These are phyloP conservation scores for Ilyonectria sp. DNA, from an alignment of 2,329 filamentous ascomycete species.

Conservation along the genomic window DNA sequence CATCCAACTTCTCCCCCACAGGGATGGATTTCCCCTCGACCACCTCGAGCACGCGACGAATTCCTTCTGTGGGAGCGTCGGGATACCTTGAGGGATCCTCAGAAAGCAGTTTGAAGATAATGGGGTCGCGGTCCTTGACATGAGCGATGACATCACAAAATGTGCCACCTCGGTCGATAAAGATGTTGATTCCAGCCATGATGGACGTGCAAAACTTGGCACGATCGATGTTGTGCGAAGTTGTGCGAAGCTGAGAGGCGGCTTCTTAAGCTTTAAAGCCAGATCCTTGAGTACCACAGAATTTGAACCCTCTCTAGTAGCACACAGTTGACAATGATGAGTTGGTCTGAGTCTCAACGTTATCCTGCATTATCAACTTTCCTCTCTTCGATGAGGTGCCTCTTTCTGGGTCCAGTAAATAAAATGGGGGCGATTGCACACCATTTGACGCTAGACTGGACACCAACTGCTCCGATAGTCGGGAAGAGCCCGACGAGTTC, in stretches of 20 bases:
- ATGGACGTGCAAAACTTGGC: background rate
- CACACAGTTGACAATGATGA: background rate
- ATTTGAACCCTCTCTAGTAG: background rate
- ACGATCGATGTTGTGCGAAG: background rate
- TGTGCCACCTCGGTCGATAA: constrained; percentile 77
- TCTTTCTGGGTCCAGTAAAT: no score
- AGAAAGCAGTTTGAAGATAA: constrained; percentile 82
- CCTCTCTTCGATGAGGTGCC: background rate
- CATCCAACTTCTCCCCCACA: constrained; percentile 50
- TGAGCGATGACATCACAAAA: constrained; percentile 81
- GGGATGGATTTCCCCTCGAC: constrained; percentile 69
- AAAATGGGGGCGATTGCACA: constrained; percentile 1
- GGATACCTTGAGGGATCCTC: constrained; percentile 80
- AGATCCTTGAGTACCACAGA: background rate
- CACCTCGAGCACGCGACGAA: constrained; percentile 73
- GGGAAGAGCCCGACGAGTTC: background rate
- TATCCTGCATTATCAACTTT: background rate
- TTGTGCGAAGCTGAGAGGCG: background rate
- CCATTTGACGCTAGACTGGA: background rate
- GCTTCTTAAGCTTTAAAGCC: background rate
- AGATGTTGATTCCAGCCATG: constrained; percentile 43
- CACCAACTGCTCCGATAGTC: background rate
- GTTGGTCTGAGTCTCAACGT: background rate
- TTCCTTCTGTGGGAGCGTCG: constrained; percentile 80
- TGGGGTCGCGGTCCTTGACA: constrained; percentile 76